Evolutionary conservation across 2,329 filamentous ascomycete species (phyloP), one percentile per base, ranked within the genome.

Genomic region (Talaromyces albobiverticillius): DNA sequence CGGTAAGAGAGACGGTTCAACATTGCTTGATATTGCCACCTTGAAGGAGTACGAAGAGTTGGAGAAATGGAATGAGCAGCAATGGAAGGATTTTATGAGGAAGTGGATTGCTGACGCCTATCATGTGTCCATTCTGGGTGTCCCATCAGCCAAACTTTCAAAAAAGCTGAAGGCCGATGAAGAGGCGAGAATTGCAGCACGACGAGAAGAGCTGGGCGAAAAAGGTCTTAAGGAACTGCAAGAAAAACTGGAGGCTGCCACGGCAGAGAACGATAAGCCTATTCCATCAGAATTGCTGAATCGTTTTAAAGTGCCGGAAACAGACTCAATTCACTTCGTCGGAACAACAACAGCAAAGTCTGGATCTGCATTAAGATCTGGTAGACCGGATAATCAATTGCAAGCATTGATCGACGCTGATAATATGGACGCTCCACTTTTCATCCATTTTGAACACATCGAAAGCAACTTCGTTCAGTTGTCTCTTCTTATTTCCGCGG

Each of bases 361-460:
- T 45, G 94, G 94, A 26, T 75, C 85, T 56, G 94, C 92, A 13
- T 82, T 85, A 62, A 80, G 83, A 58, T 75, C 91, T 46, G 92
- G 91, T 0, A 74, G 79, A 22, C 78, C 81, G 0, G 74, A 85
- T 26, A 93, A 90, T 60, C 70, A 80, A 3, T 83, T 90, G 4
- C 94, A 99, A 70, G 79, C 84, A 57, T 72, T 86, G 46, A 83
- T 99, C 46, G 89, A 97, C 67, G 76, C 79, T 13, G 83, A 90
- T 38, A 79, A 81, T 34, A 71, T 77, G 6, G 76, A 79, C 14
- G 68, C 86, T n/a, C 88, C 90, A 0, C 76, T 97, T 2, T 99
- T 96, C 71, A 80, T 99, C n/a, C 93, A 99, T 71, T 99, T 95
- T 61, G 94, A 99, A 72, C 87, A 96, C 65, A 91, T 97, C 13